A percentile compares a stretch with the other conserved stretches of the same genome.
Conservation (phyloP, 768 basidiomycete genomes). For the Peribolospora kevripleyi region DNA sequence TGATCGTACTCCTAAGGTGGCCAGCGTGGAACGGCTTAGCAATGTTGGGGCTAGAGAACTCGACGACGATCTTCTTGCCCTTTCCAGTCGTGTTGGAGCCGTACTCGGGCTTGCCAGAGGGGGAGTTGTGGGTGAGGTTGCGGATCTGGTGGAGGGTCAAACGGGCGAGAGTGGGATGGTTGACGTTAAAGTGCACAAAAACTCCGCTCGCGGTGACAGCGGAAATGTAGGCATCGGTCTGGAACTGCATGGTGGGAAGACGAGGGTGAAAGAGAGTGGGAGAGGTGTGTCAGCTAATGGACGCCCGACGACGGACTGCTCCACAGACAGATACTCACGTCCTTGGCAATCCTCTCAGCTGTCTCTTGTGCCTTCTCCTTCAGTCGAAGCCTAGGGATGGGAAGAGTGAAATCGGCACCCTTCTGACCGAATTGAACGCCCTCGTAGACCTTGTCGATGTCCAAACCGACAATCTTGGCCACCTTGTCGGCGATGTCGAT, state of each 20-base stretch:
- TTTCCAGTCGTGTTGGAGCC: slow-evolving; percentile 53
- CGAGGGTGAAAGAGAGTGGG: not conserved
- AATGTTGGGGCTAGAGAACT: slow-evolving; percentile 92
- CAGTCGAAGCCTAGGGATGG: slow-evolving; percentile 69
- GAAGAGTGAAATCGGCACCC: slow-evolving; percentile 76
- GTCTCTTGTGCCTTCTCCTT: slow-evolving; percentile 59
- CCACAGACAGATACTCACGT: slow-evolving; percentile 28
- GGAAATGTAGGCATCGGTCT: slow-evolving; percentile 53
- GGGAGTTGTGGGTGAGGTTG: slow-evolving; percentile 37
- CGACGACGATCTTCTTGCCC: slow-evolving; percentile 64
- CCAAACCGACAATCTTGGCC: slow-evolving; percentile 19
- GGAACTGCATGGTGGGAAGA: slow-evolving; percentile 34
- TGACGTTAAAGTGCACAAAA: slow-evolving; percentile 61
- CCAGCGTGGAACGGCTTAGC: slow-evolving; percentile 97
- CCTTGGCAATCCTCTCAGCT: slow-evolving; percentile 44
- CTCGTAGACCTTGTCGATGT: slow-evolving; percentile 47
- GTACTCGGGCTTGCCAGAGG: slow-evolving; percentile 37
- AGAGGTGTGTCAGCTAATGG: not conserved
- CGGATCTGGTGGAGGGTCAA: slow-evolving; percentile 50
- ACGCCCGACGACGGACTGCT: too few relatives aligned
- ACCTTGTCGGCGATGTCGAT: slow-evolving; percentile 55
- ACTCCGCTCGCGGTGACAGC: slow-evolving; percentile 41
- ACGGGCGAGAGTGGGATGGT: slow-evolving; percentile 37
- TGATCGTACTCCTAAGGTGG: slow-evolving; percentile 90
- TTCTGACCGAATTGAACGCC: slow-evolving; percentile 82